Conservation (phyloP, 352 stramenopile genomes). For the Blastocystis hominis region DNA sequence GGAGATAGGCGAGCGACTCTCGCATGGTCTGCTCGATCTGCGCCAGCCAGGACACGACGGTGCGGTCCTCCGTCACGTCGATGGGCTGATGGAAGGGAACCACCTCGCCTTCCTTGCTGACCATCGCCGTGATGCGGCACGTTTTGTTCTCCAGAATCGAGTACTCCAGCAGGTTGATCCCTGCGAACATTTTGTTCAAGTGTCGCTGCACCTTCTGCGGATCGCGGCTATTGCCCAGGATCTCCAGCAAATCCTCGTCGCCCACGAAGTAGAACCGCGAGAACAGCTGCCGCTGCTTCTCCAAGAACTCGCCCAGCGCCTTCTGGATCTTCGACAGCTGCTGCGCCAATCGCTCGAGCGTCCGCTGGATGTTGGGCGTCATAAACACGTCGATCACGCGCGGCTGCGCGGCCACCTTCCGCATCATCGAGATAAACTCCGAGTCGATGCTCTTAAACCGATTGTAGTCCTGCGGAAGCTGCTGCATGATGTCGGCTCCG, state of each 20-base stretch:
- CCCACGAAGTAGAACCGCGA: constrained; percentile 99
- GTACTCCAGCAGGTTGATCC: constrained; percentile 82
- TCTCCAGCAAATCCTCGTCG: constrained; percentile 99
- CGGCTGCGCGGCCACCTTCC: constrained; percentile 85
- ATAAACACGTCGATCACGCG: constrained; percentile 83
- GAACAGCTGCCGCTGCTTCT: constrained; percentile 82
- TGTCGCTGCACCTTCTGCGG: constrained; percentile 88
- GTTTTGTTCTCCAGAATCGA: constrained; percentile 61
- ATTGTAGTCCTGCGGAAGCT: constrained; percentile 91
- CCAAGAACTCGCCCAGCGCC: constrained; percentile 96
- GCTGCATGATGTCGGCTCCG: constrained; percentile 90
- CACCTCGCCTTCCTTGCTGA: constrained; percentile 94
- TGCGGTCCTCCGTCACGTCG: constrained; percentile 74
- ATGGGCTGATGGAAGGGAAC: constrained; percentile 84
- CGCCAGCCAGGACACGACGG: constrained; percentile 87
- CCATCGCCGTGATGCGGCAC: constrained; percentile 71
- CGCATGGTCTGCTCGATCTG: constrained; percentile 93
- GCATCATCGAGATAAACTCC: constrained; percentile 96
- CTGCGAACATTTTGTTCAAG: constrained; percentile 98
- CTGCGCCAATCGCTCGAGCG: constrained; percentile 82
- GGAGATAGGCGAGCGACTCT: constrained; percentile 82
- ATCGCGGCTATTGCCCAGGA: constrained; percentile 97
- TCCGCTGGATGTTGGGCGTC: constrained; percentile 69
- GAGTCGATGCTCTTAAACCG: constrained; percentile 95
- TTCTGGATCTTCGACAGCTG: constrained; percentile 98